Evolutionary conservation across 2,329 filamentous ascomycete species (phyloP).

Genomic region (Trichoderma sp.): DNA sequence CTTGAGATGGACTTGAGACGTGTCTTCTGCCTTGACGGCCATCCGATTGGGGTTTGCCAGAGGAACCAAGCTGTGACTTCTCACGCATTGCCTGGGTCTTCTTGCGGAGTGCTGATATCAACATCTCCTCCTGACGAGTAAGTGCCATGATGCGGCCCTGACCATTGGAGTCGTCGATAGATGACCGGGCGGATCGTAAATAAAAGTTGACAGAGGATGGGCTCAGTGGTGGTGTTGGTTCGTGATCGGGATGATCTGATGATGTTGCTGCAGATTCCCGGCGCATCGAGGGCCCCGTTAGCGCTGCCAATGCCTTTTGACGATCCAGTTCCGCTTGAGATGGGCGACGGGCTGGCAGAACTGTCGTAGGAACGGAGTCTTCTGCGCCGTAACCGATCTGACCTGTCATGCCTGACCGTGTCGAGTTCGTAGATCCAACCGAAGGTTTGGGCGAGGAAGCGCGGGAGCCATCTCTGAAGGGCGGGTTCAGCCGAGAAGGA

Average conservation of each 20-base stretch:
- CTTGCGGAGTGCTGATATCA: slow-evolving; percentile 54
- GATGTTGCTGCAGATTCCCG: slow-evolving; percentile 28
- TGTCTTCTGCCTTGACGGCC: slow-evolving; percentile 24
- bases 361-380: slow-evolving; percentile 40
- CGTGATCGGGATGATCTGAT: slow-evolving; percentile 32
- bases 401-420: slow-evolving; percentile 34
- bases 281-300: background rate
- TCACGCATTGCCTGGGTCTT: slow-evolving; percentile 55
- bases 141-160: slow-evolving; percentile 54
- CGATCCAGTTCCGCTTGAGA: slow-evolving; percentile 24
- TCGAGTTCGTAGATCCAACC: slow-evolving; percentile 39
- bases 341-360: slow-evolving; percentile 33
- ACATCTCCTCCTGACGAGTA: slow-evolving; percentile 56
- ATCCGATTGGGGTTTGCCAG: background rate
- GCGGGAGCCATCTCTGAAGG: slow-evolving; percentile 23
- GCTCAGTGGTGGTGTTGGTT: slow-evolving; percentile 49
- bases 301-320: slow-evolving; percentile 21
- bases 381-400: slow-evolving; percentile 35
- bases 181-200: slow-evolving; percentile 39
- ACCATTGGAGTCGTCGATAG: slow-evolving; percentile 32
- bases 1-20: slow-evolving; percentile 31
- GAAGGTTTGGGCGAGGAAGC: slow-evolving; percentile 31
- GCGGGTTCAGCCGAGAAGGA: background rate
- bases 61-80: slow-evolving; percentile 30
- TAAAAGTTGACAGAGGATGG: slow-evolving; percentile 52